Evolutionary conservation across 148 eudicot genomes (phyloP), one percentile per base, ranked within the genome.

Genomic region (Persicaria tinctoria): DNA sequence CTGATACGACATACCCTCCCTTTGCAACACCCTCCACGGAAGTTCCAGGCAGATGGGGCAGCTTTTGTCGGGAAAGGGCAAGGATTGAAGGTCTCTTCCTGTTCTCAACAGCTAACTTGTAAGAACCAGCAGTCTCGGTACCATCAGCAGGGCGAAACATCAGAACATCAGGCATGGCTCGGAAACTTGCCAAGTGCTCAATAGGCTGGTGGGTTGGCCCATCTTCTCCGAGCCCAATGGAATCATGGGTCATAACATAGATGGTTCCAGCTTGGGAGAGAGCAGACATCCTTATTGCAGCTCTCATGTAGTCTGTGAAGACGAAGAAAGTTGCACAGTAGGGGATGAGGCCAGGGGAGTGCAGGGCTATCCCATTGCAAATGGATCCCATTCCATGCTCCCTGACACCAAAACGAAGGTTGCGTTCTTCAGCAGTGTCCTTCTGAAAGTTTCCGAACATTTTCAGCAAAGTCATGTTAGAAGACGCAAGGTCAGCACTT

Each of bases 111-210:
- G 98, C 98, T 14, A 92, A 89, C 86, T 83, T 87, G 89, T 94
- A 94, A 23, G 89, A 86, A 0, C 96, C 98, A 0, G 98, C 97
- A 16, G 97, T 94, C 80, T 94, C 97, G 0, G 92, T 94, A 8
- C 98, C 98, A 45, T 94, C 98, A 4, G 98, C 98, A 2, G 98
- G 98, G n/a, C 97, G 96, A 72, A 91, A 78, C 96, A 91, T 94
- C 74, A 94, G 51, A 41, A 91, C 84, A 66, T 94, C 89, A 47
- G 98, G 98, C 98, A 94, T 94, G n/a, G 98, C 98, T n/a, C 98
- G 78, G 84, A 94, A 91, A 73, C 98, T 94, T 1, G 98, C 97
- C 79, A 94, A 80, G 75, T 94, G 98, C 86, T 94, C 98, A 46
- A 94, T 87, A 17, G 98, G 98, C 80, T 94, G 98, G 82, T 94